Evolutionary conservation across 495 filamentous ascomycete genomes (phyloP).

Genomic region (Cercophora sp.): DNA sequence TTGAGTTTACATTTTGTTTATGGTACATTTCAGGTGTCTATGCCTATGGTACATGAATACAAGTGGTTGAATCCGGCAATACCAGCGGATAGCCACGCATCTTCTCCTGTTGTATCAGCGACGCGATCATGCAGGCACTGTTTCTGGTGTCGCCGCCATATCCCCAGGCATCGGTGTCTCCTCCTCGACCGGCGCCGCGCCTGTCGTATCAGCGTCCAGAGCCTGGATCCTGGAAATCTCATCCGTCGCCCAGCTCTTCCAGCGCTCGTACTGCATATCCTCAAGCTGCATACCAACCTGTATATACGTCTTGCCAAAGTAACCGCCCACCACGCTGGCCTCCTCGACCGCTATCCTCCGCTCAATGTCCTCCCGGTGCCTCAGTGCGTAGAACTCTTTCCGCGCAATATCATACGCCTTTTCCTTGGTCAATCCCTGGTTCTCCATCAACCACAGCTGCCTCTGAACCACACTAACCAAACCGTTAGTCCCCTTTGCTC

Average conservation of each 20-base stretch:
- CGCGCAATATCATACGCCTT: conserved; percentile 84
- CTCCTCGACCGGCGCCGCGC: background rate
- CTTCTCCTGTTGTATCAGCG: too few species aligned
- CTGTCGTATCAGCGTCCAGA: too few species aligned
- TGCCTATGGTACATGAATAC: too few species aligned
- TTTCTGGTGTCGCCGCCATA: too few species aligned
- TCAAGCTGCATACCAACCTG: conserved; percentile 82
- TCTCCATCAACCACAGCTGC: conserved; percentile 77
- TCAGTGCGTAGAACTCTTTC: conserved; percentile 82
- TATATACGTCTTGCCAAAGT: conserved; percentile 70
- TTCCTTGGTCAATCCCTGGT: conserved; percentile 52
- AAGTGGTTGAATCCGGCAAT: too few species aligned
- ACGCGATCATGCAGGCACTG: too few species aligned
- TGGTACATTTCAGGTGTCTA: too few species aligned
- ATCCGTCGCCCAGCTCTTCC: conserved; percentile 74
- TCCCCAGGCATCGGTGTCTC: background rate
- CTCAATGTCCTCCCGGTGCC: conserved; percentile 78
- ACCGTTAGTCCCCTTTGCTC: background rate
- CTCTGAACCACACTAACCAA: conserved; percentile 82
- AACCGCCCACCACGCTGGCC: conserved; percentile 76
- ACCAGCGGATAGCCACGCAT: background rate
- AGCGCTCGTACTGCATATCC: conserved; percentile 67
- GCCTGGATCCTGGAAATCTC: conserved; percentile 37
- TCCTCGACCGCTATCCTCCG: conserved; percentile 83
- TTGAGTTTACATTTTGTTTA: too few species aligned